Conservation (phyloP, 202 grass and related monocot genomes). For the Elaeis oleifera region DNA sequence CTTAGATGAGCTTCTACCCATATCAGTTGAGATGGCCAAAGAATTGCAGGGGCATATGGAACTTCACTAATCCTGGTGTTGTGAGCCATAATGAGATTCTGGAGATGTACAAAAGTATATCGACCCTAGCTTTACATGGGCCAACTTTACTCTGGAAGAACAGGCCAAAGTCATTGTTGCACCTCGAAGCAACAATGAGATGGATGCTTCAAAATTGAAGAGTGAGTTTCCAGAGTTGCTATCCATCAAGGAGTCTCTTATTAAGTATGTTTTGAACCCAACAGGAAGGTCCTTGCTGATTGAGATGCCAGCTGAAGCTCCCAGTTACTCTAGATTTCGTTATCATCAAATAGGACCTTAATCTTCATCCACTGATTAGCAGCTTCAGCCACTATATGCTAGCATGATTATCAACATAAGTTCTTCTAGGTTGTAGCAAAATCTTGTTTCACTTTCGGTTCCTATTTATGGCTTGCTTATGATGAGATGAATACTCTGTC, state of each 20-base stretch:
- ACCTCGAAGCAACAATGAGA: constrained; percentile 15
- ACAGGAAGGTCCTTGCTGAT: constrained; percentile 6
- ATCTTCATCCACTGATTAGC: too few species aligned
- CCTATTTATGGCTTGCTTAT: too few species aligned
- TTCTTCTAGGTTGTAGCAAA: too few species aligned
- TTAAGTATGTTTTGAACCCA: constrained; percentile 24
- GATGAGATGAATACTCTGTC: too few species aligned
- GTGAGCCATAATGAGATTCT: constrained; percentile 18
- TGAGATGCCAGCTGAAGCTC: too few species aligned
- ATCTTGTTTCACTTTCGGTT: too few species aligned
- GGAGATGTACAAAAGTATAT: constrained; percentile 14
- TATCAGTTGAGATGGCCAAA: constrained; percentile 14
- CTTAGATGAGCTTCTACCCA: constrained; percentile 21
- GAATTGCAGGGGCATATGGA: constrained; percentile 22
- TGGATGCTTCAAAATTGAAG: constrained; percentile 20
- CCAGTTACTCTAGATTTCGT: too few species aligned
- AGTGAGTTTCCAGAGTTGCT: constrained; percentile 15
- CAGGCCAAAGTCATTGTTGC: constrained; percentile 18
- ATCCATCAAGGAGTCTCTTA: constrained; percentile 11
- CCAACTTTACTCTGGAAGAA: constrained; percentile 17
- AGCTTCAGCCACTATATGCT: too few species aligned
- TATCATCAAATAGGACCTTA: too few species aligned
- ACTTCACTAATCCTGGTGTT: constrained; percentile 18
- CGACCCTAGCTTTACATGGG: constrained; percentile 12
- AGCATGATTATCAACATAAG: too few species aligned